Evolutionary conservation across 139 green algal genomes (phyloP), one percentile per base, ranked within the genome.

Genomic region (Diplosphaera chodatii): DNA sequence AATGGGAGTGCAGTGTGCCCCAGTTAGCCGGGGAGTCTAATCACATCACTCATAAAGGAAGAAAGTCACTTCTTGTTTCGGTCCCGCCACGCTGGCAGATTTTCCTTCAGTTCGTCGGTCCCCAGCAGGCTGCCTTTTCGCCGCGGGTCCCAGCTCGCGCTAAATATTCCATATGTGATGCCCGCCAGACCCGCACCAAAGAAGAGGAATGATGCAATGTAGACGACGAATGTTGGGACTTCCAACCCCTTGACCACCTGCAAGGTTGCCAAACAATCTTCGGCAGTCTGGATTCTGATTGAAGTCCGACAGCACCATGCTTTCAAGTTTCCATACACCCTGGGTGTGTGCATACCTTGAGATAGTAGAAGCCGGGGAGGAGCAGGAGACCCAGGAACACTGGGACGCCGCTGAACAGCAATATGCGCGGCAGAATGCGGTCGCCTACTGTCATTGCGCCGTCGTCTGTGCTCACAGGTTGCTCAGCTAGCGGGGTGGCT

Each of bases 111-210:
- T 67, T 91, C 85, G 3, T 69, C 78, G 40, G 68, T 74, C 4
- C 85, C 85, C 25, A 86, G 78, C 62, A 72, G 18, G 63, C 65
- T 78, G 40, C 83, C 90, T 76, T 91, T 86, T 13, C 79, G 71
- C 28, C 56, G 65, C 0, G 81, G 85, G 48, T 59, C 90, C 86
- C 87, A 96, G 34, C 66, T 84, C 33, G 82, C 75, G 16, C 73
- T 86, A 40, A 96, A 70, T n/a, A 90, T 86, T 55, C 88, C 90
- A 40, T 93, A 94, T 0, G 83, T 84, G 70, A 94, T 94, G 66
- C 88, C 90, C 64, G 85, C 32, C 69, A 93, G 71, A n/a, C 85
- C 89, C 30, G 78, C 88, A n/a, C 89, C 89, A 74, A 92, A 95
- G n/a, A 82, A 83, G 1, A 85, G 34, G 1, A 78, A 74, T 48